phyloP scores from a whole-genome alignment of 768 basidiomycete genomes.

The Suillus variegatus region DNA sequence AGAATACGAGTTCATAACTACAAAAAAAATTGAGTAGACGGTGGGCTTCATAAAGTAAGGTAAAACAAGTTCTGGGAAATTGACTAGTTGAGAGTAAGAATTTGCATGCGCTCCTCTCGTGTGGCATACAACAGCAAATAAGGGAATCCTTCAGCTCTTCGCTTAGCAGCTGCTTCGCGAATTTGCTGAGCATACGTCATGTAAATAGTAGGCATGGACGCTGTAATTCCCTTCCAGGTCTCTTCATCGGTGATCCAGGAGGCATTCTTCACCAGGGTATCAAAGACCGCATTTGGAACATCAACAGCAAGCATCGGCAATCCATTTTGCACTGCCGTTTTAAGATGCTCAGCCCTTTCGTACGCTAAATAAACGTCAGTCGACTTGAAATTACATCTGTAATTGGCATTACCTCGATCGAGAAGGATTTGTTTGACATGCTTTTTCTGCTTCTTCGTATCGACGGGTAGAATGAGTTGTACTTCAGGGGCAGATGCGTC shows the following conservation, averaged over 20 bases:
- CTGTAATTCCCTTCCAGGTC: constrained; percentile 61
- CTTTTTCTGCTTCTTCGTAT: constrained; percentile 74
- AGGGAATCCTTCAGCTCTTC: constrained; percentile 61
- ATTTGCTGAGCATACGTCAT: constrained; percentile 66
- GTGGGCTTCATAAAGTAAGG: background rate
- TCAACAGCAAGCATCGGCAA: constrained; percentile 76
- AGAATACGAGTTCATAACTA: background rate
- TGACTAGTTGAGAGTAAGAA: constrained; percentile 44
- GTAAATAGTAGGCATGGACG: constrained; percentile 56
- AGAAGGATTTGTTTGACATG: constrained; percentile 67
- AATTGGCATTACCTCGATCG: constrained; percentile 55
- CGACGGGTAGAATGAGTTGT: constrained; percentile 66
- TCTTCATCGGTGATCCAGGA: constrained; percentile 79
- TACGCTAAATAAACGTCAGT: constrained; percentile 47
- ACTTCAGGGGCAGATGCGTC: constrained; percentile 46
- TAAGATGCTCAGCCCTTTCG: constrained; percentile 58
- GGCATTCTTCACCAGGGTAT: constrained; percentile 55
- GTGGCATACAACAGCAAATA: constrained; percentile 68
- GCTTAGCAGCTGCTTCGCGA: constrained; percentile 63
- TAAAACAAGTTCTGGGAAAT: background rate
- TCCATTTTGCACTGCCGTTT: constrained; percentile 56
- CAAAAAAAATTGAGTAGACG: too few species aligned
- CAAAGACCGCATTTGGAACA: constrained; percentile 60
- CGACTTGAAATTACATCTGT: background rate
- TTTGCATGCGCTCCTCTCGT: constrained; percentile 67